Conservation (phyloP, 345 rosid genomes). For the Fremontodendron californicum region DNA sequence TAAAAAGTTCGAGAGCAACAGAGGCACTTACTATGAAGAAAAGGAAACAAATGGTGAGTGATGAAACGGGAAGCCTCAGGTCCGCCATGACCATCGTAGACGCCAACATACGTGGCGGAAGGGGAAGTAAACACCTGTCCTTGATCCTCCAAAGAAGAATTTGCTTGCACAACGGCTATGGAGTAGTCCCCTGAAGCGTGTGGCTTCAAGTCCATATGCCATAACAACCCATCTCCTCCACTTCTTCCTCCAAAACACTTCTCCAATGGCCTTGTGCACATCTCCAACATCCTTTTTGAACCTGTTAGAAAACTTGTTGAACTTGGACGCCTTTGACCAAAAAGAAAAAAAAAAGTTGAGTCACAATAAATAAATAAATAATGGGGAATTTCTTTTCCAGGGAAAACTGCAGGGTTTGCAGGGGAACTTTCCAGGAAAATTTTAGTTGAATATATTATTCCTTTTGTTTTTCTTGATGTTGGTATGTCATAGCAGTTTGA, state of each 20-base stretch:
- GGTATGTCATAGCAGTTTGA: neutral
- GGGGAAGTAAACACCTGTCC: conserved; percentile 56
- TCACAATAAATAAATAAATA: neutral
- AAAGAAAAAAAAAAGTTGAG: neutral
- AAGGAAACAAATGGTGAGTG: conserved; percentile 16
- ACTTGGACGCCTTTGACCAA: neutral
- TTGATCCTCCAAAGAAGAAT: conserved; percentile 52
- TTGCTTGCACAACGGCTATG: conserved; percentile 61
- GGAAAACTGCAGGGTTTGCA: neutral
- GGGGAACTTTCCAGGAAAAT: neutral
- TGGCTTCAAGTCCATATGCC: conserved; percentile 59
- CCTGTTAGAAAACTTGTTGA: neutral
- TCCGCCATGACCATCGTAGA: conserved; percentile 73
- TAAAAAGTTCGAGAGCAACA: neutral
- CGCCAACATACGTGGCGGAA: conserved; percentile 57
- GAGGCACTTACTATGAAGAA: conserved; percentile 12
- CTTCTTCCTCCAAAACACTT: conserved; percentile 40
- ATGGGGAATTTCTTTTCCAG: neutral
- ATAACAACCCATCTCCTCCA: conserved; percentile 38
- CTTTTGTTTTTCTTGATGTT: neutral
- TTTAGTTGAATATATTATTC: neutral
- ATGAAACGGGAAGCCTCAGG: conserved; percentile 63
- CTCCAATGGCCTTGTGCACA: conserved; percentile 35
- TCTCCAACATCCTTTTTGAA: conserved; percentile 27
- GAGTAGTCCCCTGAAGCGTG: conserved; percentile 56